Evolutionary conservation across 2,329 filamentous ascomycete species (phyloP), one percentile per base, ranked within the genome.

Genomic region (Nigrograna mackinnonii): DNA sequence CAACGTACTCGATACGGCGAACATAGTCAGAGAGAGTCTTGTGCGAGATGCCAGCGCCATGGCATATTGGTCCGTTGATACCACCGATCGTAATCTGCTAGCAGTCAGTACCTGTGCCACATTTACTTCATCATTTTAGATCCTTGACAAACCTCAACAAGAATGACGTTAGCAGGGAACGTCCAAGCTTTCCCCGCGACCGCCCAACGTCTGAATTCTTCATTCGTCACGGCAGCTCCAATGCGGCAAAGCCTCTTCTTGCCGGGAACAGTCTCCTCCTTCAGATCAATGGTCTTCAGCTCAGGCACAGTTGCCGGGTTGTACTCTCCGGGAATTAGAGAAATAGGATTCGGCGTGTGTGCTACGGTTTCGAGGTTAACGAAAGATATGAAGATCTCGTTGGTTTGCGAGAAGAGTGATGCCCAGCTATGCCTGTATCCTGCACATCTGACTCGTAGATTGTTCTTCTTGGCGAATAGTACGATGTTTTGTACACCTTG

Each of bases 1-100:
- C 74, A 17, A 77, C 65, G 43, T 77, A 77, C 49, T 77, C 73
- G 21, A 77, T 68, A n/a, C 60, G 54, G 20, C 72, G 67, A 32
- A 78, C 73, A 30, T 72, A 66, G 46, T 78, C 75, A 31, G 68
- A 73, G 5, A 77, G 55, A 0, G 73, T 75, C 34, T 71, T 62
- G 43, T 77, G 70, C 5, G 50, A 46, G 12, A 69, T 65, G 9
- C 75, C 75, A 1, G 70, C 72, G 3, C 75, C 75, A 39, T 78
- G 74, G 52, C 75, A 77, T 35, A 74, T 73, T 0, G 70, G 66
- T 0, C 57, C 71, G 38, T 76, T 77, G 5, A 69, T 67, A 2
- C 74, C 75, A 6, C 73, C 73, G 33, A 74, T 61, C 0, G 74
- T 78, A 33, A 77, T 72, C 49, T 52, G 17, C 11, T 9, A 18